These are phyloP conservation scores for Collybia sordida DNA, from an alignment of 768 basidiomycete species.

Conservation along the genomic window DNA sequence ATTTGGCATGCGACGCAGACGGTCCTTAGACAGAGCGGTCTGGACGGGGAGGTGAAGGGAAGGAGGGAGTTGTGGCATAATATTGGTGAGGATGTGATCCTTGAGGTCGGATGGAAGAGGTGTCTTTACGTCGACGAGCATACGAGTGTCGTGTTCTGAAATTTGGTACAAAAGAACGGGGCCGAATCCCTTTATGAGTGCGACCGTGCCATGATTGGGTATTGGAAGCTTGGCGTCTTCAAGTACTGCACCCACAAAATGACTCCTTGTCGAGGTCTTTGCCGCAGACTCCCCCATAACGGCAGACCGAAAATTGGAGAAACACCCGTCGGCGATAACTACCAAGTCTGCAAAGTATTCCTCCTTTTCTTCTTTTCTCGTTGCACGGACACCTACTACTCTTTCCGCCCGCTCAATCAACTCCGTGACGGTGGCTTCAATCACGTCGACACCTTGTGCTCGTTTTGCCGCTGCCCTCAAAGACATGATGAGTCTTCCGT, in stretches of 20 bases:
- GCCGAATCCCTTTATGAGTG: constrained; percentile 74
- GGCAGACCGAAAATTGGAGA: constrained; percentile 81
- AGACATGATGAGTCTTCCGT: constrained; percentile 84
- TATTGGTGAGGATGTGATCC: constrained; percentile 65
- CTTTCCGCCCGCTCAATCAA: constrained; percentile 61
- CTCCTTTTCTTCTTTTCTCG: constrained; percentile 45
- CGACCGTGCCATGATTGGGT: constrained; percentile 80
- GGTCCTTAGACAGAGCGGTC: constrained; percentile 72
- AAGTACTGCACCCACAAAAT: constrained; percentile 86
- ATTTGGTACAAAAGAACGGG: constrained; percentile 96
- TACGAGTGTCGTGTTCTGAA: constrained; percentile 82
- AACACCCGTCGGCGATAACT: constrained; percentile 91
- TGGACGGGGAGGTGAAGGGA: constrained; percentile 65
- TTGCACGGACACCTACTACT: constrained; percentile 69
- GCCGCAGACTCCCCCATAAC: constrained; percentile 55
- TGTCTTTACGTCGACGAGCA: constrained; percentile 86
- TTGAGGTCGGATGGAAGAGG: constrained; percentile 84
- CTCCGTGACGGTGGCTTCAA: constrained; percentile 83
- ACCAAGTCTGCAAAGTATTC: constrained; percentile 74
- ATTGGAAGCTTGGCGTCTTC: constrained; percentile 75
- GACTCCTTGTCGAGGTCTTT: constrained; percentile 61
- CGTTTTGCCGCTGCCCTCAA: constrained; percentile 64
- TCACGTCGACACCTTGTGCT: constrained; percentile 68
- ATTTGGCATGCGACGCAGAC: constrained; percentile 92
- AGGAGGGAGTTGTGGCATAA: constrained; percentile 81